Conservation (phyloP, 495 filamentous ascomycete genomes). For the Mytilinidion resinicola region DNA sequence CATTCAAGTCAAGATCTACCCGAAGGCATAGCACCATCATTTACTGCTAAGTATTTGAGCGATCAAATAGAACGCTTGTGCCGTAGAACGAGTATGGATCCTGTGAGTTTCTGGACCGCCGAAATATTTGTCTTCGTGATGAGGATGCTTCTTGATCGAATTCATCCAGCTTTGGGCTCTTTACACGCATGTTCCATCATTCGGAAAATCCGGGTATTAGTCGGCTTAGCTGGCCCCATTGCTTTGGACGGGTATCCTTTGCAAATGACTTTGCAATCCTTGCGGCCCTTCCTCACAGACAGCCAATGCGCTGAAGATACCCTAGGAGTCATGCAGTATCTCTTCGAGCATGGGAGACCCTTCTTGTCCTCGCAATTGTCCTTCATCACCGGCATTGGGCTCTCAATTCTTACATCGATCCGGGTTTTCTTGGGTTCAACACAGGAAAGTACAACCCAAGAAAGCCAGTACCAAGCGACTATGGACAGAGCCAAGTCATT, state of each 20-base stretch:
- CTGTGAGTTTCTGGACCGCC: constrained; percentile 66
- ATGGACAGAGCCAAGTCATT: constrained; percentile 61
- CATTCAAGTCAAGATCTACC: constrained; percentile 55
- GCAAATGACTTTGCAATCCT: constrained; percentile 82
- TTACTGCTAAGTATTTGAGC: constrained; percentile 66
- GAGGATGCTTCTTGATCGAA: constrained; percentile 68
- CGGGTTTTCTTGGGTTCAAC: constrained; percentile 62
- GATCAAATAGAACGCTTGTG: constrained; percentile 72
- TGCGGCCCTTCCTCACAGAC: constrained; percentile 73
- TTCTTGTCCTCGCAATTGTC: constrained; percentile 58
- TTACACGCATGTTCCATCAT: constrained; percentile 80
- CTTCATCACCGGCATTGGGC: constrained; percentile 70
- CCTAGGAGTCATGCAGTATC: constrained; percentile 78
- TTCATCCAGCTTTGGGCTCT: constrained; percentile 82
- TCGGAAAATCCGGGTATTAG: constrained; percentile 73
- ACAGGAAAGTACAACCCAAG: constrained; percentile 65
- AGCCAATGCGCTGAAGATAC: constrained; percentile 87
- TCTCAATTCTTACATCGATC: constrained; percentile 69
- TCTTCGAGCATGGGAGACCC: constrained; percentile 60
- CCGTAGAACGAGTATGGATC: constrained; percentile 57
- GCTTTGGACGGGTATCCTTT: constrained; percentile 73
- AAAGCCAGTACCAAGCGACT: constrained; percentile 65
- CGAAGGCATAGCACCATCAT: constrained; percentile 76
- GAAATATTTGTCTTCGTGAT: constrained; percentile 66
- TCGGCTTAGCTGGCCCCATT: constrained; percentile 66